Evolutionary conservation across 2,329 filamentous ascomycete genomes (phyloP).

Genomic region (Fusarium sp.): DNA sequence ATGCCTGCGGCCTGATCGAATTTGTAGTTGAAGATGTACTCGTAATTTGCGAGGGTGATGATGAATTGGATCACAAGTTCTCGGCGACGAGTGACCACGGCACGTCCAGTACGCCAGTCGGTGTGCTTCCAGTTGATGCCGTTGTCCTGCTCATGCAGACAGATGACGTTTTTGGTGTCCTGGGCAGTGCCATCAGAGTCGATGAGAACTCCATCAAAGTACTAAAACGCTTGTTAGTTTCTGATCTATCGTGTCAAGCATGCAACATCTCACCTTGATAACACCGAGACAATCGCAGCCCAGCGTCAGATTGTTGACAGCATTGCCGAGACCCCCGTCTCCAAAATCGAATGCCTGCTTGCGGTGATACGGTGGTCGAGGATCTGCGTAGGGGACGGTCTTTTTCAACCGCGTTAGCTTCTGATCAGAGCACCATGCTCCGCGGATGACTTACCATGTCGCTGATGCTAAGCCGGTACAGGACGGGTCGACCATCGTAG

Average conservation of each 20-base stretch:
- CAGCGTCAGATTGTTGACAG: slow-evolving; percentile 71
- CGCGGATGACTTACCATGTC: slow-evolving; percentile 64
- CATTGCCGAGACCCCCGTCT: slow-evolving; percentile 70
- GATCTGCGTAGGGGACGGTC: slow-evolving; percentile 71
- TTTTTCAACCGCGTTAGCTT: not conserved
- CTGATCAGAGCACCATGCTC: fast-evolving
- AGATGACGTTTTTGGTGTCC: slow-evolving; percentile 65
- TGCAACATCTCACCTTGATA: slow-evolving; percentile 52
- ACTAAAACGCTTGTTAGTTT: slow-evolving; percentile 29
- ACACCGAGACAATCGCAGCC: slow-evolving; percentile 75
- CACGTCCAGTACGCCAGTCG: slow-evolving; percentile 70
- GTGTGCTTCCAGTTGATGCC: slow-evolving; percentile 78
- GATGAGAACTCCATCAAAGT: slow-evolving; percentile 50
- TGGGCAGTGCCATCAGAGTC: slow-evolving; percentile 47
- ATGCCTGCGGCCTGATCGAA: slow-evolving; percentile 63
- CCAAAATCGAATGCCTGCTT: slow-evolving; percentile 78
- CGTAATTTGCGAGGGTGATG: slow-evolving; percentile 71
- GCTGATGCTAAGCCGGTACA: slow-evolving; percentile 71
- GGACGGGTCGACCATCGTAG: slow-evolving; percentile 71
- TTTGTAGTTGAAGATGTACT: slow-evolving; percentile 58
- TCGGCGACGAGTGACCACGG: slow-evolving; percentile 67
- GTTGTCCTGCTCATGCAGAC: slow-evolving; percentile 75
- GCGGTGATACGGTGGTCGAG: slow-evolving; percentile 67
- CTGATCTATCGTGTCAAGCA: fast-evolving
- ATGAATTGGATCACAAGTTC: slow-evolving; percentile 70